Conservation (phyloP, 257 asterid species). For the Nicotiana otophora region DNA sequence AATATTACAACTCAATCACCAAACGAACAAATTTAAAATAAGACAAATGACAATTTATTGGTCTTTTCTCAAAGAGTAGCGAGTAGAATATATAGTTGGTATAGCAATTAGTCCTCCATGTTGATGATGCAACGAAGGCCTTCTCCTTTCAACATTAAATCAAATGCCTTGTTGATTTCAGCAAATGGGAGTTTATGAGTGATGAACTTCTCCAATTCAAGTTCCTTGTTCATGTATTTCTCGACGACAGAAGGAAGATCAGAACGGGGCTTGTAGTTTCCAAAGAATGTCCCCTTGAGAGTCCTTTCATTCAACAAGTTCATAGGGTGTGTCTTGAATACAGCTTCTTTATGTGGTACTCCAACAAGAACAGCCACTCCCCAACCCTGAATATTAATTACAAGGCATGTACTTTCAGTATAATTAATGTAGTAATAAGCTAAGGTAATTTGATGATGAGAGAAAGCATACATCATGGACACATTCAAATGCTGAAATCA, state of each 20-base stretch:
- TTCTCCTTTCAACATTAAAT: slow-evolving; percentile 44
- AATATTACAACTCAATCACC: neutral
- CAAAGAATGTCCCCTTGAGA: slow-evolving; percentile 47
- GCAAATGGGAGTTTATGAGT: slow-evolving; percentile 49
- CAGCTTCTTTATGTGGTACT: slow-evolving; percentile 43
- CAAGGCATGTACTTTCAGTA: neutral
- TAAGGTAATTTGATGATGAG: neutral
- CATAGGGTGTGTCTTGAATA: slow-evolving; percentile 43
- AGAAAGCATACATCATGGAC: slow-evolving; percentile 39
- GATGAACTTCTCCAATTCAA: slow-evolving; percentile 60
- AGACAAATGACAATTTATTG: neutral
- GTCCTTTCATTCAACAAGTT: slow-evolving; percentile 43
- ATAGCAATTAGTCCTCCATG: slow-evolving; percentile 31
- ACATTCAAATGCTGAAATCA: slow-evolving; percentile 45
- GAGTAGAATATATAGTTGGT: neutral
- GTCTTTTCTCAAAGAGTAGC: neutral
- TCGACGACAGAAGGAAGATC: slow-evolving; percentile 48
- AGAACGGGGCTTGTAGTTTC: slow-evolving; percentile 43
- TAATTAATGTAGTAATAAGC: neutral
- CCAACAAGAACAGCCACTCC: slow-evolving; percentile 61
- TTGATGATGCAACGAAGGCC: slow-evolving; percentile 49
- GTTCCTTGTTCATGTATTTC: slow-evolving; percentile 41
- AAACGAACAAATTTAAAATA: neutral
- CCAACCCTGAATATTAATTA: slow-evolving; percentile 33
- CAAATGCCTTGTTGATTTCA: slow-evolving; percentile 69